Base-by-base conservation (phyloP, 140 eudicot species). In the Erigeron philadelphicus region DNA sequence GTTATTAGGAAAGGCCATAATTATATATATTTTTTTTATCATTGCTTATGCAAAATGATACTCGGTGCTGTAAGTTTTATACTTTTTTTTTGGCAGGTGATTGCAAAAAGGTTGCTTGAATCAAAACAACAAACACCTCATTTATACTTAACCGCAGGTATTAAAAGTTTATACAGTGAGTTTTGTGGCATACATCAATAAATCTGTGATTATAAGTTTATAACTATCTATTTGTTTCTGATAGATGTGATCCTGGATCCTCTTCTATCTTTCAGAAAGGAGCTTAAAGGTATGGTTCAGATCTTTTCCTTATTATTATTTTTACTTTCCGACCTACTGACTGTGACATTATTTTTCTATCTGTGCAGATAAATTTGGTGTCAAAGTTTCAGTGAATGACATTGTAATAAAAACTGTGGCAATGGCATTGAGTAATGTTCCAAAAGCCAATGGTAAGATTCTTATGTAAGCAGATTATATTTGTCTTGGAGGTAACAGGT, bases 201-300 rank as follows among this genome's bases (percentile, higher is more conserved):
- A 49, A 21, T 41, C 59, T 65, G 66, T 72, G 15, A 52, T 74
- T 80, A 57, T 67, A 12, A 17, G 15, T 46, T 74, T 80, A 57
- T 67, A 12, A 17, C 6, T 55, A 44, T 44, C 68, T 61, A 46
- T 52, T 73, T 61, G 53, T 54, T 78, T 71, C 43, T 66, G 47
- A 53, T 86, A 93, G 98, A 93, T 89, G 96, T 93, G 57, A 76
- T 89, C 71, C 83, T 93, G 84, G 98, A 93, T 75, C 95, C 96
- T 80, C 95, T 93, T 67, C 85, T 93, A 61, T 76, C 90, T 25
- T 93, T 84, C 77, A 81, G 98, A 68, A 93, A 86, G 76, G 96
- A 93, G 77, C 95, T 93, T 73, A 89, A 84, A 73, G 98, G 96
- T 93, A 85, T 40, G 59, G 48, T 72, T 72, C 43, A 12, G 64